These are phyloP conservation scores for Cyclospora cayetanensis DNA, from an alignment of 169 alveolate species.

Conservation along the genomic window DNA sequence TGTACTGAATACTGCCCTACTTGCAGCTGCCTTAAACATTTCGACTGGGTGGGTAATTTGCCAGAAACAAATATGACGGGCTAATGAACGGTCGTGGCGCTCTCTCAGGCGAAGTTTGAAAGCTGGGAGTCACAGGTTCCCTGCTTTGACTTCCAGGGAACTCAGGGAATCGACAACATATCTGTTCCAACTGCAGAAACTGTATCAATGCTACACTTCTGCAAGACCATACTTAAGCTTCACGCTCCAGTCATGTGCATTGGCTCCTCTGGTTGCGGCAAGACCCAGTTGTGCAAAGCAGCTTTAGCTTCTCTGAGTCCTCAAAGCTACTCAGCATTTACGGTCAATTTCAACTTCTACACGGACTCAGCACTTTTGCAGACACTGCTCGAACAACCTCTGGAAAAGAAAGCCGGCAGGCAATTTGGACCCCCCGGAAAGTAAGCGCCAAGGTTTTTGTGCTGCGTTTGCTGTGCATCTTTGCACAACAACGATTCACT, in stretches of 20 bases:
- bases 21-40: no score
- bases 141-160: conserved; percentile 74
- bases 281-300: conserved; percentile 92
- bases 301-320: conserved; percentile 83
- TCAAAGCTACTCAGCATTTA: conserved; percentile 81
- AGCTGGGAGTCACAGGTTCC: conserved; percentile 80
- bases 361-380: conserved; percentile 93
- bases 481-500: no score
- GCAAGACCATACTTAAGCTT: conserved; percentile 85
- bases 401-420: conserved; percentile 96
- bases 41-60: no score
- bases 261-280: conserved; percentile 96
- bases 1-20: no score
- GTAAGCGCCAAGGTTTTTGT: conserved; percentile 8
- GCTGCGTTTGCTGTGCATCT: not conserved
- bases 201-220: conserved; percentile 89
- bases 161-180: conserved; percentile 81
- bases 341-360: conserved; percentile 93
- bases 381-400: conserved; percentile 84
- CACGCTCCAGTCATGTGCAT: conserved; percentile 90
- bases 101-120: conserved; percentile 83
- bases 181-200: conserved; percentile 93
- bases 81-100: not conserved
- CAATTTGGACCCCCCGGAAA: conserved; percentile 92
- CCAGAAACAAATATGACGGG: no score